These are phyloP conservation scores for Gastrodia elata DNA, from an alignment of 106 monocot species.

Conservation along the genomic window DNA sequence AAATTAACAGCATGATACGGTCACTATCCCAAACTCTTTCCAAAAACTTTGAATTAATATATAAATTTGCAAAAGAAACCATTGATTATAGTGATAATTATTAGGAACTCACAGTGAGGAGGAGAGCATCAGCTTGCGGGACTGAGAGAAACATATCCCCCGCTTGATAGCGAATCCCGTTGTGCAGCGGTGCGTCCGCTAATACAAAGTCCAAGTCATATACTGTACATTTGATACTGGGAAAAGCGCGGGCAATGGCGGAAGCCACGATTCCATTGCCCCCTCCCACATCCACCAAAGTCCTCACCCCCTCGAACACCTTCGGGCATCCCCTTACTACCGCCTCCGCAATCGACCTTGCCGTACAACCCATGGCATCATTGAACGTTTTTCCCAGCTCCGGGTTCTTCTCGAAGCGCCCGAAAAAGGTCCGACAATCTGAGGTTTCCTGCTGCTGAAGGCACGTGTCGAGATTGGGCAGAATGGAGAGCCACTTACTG, in stretches of 20 bases:
- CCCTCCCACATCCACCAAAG: constrained; percentile 24
- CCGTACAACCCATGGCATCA: constrained; percentile 9
- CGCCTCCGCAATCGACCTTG: not conserved
- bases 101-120: constrained; percentile 8
- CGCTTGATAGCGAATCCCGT: not conserved
- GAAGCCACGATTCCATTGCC: constrained; percentile 7
- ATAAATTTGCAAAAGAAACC: not conserved
- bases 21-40: too few relatives aligned
- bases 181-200: not conserved
- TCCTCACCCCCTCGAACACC: constrained; percentile 5
- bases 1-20: too few relatives aligned
- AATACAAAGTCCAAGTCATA: constrained; percentile 16
- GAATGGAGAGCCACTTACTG: not conserved
- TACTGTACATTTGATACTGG: constrained; percentile 5
- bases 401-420: not conserved
- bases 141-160: constrained; percentile 13
- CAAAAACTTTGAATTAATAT: not conserved
- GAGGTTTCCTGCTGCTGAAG: not conserved
- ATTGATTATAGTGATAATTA: too few relatives aligned
- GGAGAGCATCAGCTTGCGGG: constrained; percentile 8
- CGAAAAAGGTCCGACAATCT: not conserved
- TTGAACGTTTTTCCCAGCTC: constrained; percentile 1
- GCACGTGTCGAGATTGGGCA: not conserved
- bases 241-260: constrained; percentile 8
- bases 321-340: not conserved